phyloP scores from a whole-genome alignment of 345 rosid species.

The Xanthoceras sorbifolium region DNA sequence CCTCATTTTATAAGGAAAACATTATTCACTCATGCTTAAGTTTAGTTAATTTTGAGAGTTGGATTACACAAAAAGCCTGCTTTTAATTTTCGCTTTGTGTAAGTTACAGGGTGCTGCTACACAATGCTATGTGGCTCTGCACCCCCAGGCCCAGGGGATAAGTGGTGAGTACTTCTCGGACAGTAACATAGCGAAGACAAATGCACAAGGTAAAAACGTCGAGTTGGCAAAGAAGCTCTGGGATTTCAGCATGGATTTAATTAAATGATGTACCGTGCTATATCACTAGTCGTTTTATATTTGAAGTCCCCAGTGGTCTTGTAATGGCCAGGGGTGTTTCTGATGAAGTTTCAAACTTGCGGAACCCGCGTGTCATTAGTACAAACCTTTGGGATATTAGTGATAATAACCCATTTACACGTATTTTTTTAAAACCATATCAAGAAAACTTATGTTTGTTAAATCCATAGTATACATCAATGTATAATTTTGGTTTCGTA shows the following conservation, averaged over 20 bases:
- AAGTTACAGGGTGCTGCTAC: conserved; percentile 60
- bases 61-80: not conserved
- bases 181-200: conserved; percentile 41
- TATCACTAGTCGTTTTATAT: not conserved
- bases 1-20: too few species aligned
- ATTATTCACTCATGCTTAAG: not conserved
- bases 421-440: too few species aligned
- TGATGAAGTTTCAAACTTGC: not conserved
- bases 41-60: not conserved
- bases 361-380: not conserved
- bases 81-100: not conserved
- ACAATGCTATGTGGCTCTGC: conserved; percentile 60
- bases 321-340: not conserved
- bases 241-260: conserved; percentile 58
- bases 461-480: too few species aligned
- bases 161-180: conserved; percentile 55
- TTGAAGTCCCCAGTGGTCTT: not conserved
- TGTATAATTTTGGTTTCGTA: too few species aligned
- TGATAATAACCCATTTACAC: too few species aligned
- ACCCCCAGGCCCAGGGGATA: conserved; percentile 52
- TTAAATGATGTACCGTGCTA: conserved; percentile 22
- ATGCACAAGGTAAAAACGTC: conserved; percentile 27
- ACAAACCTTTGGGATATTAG: not conserved
- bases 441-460: too few species aligned
- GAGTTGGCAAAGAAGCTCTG: conserved; percentile 56